A percentile compares a stretch with the other conserved stretches of the same genome.
phyloP scores from a whole-genome alignment of 179 eudicot species.

The Silene noctiflora region DNA sequence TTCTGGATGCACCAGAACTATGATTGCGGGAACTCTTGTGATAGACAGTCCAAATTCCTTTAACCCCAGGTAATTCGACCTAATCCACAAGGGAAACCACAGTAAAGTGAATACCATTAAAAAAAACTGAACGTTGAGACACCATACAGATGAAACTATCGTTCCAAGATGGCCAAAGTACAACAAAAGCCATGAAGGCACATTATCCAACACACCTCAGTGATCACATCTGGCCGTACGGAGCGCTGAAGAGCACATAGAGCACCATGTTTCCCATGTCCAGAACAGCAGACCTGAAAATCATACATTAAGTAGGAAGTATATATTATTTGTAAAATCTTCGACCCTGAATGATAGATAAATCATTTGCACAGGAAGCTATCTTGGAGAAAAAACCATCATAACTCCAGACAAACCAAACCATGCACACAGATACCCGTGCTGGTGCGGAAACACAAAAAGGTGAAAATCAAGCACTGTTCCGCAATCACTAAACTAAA shows the following conservation, averaged over 20 bases:
- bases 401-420: not conserved
- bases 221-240: slow-evolving; percentile 82
- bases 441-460: not conserved
- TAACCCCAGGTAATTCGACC: slow-evolving; percentile 89
- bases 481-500: not conserved
- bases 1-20: slow-evolving; percentile 63
- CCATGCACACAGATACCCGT: not conserved
- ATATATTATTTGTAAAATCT: not conserved
- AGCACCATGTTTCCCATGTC: slow-evolving; percentile 98
- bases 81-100: slow-evolving; percentile 19
- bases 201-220: slow-evolving; percentile 54
- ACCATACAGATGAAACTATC: not conserved
- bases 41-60: slow-evolving; percentile 98
- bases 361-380: not conserved
- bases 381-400: not conserved
- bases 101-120: slow-evolving; percentile 1
- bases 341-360: not conserved
- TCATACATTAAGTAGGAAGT: slow-evolving; percentile 1
- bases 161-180: not conserved
- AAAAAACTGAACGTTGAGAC: not conserved
- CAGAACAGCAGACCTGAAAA: slow-evolving; percentile 94
- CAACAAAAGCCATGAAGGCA: not conserved
- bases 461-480: not conserved
- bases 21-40: slow-evolving; percentile 86
- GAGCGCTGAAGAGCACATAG: slow-evolving; percentile 90